Conservation (phyloP, 179 eudicot genomes). For the Spergularia azorica region DNA sequence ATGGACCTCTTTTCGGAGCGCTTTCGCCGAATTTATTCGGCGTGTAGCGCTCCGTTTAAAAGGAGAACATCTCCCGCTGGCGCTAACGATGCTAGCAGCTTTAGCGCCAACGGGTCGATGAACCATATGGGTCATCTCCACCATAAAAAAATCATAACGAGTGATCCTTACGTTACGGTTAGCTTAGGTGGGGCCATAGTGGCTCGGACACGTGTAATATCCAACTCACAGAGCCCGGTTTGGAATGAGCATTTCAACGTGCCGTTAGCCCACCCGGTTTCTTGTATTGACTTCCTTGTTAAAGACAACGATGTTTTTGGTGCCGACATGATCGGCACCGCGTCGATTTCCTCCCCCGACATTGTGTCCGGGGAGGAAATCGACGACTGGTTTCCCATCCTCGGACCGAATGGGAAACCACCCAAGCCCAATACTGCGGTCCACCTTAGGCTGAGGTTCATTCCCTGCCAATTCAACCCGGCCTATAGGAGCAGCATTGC, state of each 20-base stretch:
- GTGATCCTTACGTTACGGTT: slow-evolving; percentile 86
- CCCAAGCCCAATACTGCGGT: slow-evolving; percentile 47
- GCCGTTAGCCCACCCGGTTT: slow-evolving; percentile 69
- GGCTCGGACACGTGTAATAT: slow-evolving; percentile 71
- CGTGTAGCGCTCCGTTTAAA: slow-evolving; percentile 33
- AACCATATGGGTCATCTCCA: slow-evolving; percentile 10
- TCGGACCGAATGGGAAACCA: slow-evolving; percentile 45
- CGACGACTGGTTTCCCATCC: slow-evolving; percentile 65
- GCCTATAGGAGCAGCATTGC: slow-evolving; percentile 26
- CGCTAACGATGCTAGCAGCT: no score
- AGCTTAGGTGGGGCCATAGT: slow-evolving; percentile 69
- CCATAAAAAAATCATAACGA: slow-evolving; percentile 54
- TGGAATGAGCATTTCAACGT: slow-evolving; percentile 79
- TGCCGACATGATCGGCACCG: slow-evolving; percentile 74
- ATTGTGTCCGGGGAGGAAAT: slow-evolving; percentile 41
- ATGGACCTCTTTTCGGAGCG: slow-evolving; percentile 80
- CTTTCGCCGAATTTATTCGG: slow-evolving; percentile 43
- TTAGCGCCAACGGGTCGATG: not conserved
- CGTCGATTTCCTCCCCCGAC: slow-evolving; percentile 37
- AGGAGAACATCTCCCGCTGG: not conserved
- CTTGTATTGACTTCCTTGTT: slow-evolving; percentile 53
- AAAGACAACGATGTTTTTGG: slow-evolving; percentile 86
- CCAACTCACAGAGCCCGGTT: slow-evolving; percentile 51
- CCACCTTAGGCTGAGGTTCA: slow-evolving; percentile 35
- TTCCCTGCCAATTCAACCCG: slow-evolving; percentile 34